Base-by-base conservation (phyloP, 352 stramenopile genomes). In the Pythium pectinolyticum region DNA sequence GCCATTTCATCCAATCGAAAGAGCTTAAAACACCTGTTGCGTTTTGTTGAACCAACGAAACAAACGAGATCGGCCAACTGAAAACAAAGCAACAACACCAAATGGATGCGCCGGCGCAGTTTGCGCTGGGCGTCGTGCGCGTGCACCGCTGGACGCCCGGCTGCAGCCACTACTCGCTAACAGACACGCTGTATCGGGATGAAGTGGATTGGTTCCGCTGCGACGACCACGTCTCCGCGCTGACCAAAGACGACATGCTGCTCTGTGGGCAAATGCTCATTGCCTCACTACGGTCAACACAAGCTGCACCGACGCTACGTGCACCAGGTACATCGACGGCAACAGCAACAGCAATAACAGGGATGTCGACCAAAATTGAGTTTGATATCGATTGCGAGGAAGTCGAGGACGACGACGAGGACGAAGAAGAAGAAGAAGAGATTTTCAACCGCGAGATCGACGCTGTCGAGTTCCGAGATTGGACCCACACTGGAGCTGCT, bases 381-480 rank as follows among this genome's bases (percentile, higher is more conserved):
- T 63, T 62, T 32, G 65, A 51, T 8, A 34, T 74, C 11, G 63
- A 70, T 39, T 60, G 69, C 11, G 53, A 69, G 2, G 54, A 68
- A 12, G 17, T 51, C n/a, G n/a, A n/a, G n/a, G 55, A 59, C 24
- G 41, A 43, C 9, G 51, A 31, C 15, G 41, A 62, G 1, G 60
- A 66, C 37, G 78, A 81, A 6, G 74, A 86, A 0, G 77, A 86
- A 35, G 78, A 89, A 45, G 82, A 90, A 59, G 82, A 89, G 41
- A 72, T 90, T 27, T 90, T 87, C 66, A 90, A 79, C 49, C 81
- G 79, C n/a, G 81, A 87, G 46, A 67, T 79, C 54, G 72, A 80
- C 58, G 74, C 72, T 0, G 67, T 73, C 25, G 77, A 70, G 35
- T 72, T 77, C 28, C 67, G 65, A 14, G 64, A 75, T 8, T 65